Conservation (phyloP, 2,329 filamentous ascomycete species). For the Trichoderma asperellum region DNA sequence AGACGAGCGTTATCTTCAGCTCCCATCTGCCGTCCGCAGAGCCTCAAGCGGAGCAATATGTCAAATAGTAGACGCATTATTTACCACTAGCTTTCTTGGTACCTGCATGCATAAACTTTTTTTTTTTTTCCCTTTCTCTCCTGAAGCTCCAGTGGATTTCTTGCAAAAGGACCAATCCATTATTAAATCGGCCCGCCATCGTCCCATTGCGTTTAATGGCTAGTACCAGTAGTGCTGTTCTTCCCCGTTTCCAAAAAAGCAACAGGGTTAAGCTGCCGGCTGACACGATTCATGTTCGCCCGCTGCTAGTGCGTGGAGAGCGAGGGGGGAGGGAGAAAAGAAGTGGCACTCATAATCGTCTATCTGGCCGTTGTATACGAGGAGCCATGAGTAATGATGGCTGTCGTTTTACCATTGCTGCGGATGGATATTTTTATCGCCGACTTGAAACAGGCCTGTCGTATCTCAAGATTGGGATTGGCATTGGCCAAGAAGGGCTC, state of each 20-base stretch:
- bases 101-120: neutral
- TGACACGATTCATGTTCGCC: conserved; percentile 11
- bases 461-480: conserved; percentile 10
- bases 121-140: neutral
- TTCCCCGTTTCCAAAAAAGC: neutral
- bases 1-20: neutral
- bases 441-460: neutral
- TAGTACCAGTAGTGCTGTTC: neutral
- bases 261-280: neutral
- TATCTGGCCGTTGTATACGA: neutral
- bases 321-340: neutral
- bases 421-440: neutral
- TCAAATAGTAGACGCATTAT: neutral
- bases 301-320: neutral
- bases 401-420: neutral
- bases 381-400: neutral
- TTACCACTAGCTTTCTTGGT: neutral
- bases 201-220: neutral
- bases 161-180: neutral
- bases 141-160: neutral
- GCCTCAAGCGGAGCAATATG: conserved; percentile 6
- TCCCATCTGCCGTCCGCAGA: neutral
- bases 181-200: neutral
- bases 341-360: neutral
- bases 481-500: neutral